Evolutionary conservation across 192 early-diverging fungal species (phyloP).

Genomic region (Podila minutissima): DNA sequence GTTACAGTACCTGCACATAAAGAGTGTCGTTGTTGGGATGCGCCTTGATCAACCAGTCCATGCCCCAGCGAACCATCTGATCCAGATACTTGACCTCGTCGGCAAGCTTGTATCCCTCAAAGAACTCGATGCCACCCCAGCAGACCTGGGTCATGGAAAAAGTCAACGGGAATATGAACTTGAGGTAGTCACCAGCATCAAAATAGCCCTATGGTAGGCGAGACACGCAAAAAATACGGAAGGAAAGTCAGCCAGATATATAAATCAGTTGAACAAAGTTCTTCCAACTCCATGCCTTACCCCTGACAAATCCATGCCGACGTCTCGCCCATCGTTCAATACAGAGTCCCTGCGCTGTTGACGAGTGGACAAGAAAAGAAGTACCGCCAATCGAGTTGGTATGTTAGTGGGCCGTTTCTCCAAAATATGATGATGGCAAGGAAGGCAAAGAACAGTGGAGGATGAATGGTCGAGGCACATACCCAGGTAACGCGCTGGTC

Average conservation of each 20-base stretch:
- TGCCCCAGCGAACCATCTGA: conserved; percentile 66
- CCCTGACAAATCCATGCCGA: conserved; percentile 50
- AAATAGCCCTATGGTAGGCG: conserved; percentile 47
- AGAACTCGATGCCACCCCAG: conserved; percentile 67
- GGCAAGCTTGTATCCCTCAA: conserved; percentile 61
- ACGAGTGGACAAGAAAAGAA: neutral
- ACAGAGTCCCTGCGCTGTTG: conserved; percentile 53
- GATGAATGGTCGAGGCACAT: neutral
- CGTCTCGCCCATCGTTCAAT: conserved; percentile 54
- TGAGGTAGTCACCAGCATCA: conserved; percentile 67
- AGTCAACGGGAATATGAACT: conserved; percentile 70
- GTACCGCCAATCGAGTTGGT: neutral
- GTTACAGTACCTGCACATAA: conserved; percentile 55
- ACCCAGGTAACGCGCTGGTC: conserved; percentile 62
- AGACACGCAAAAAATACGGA: neutral
- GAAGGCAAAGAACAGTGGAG: neutral
- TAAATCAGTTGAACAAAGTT: neutral
- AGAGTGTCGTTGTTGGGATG: conserved; percentile 62
- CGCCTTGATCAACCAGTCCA: conserved; percentile 69
- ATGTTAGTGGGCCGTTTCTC: neutral
- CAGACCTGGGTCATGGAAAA: conserved; percentile 56
- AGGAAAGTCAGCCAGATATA: no score
- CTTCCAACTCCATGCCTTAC: conserved; percentile 21
- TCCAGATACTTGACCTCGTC: conserved; percentile 54
- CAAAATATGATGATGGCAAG: neutral